These are phyloP conservation scores for Excoecaria agallocha DNA, from an alignment of 345 rosid genomes.

Conservation along the genomic window DNA sequence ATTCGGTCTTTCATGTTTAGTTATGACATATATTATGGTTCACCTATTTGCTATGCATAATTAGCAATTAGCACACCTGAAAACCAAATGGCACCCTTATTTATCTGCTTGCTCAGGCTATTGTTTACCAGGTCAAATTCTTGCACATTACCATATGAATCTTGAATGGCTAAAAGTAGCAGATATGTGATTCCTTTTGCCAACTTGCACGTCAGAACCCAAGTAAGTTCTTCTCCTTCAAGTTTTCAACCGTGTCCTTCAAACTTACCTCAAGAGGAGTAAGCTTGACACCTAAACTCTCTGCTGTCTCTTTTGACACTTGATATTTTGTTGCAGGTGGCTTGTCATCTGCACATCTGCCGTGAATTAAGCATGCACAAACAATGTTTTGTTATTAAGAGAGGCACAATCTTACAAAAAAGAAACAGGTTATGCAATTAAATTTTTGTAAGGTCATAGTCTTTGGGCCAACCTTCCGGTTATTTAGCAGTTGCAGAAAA, in stretches of 20 bases:
- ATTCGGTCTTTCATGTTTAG: not conserved
- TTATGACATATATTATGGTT: not conserved
- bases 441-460: too few relatives aligned
- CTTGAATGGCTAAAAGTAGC: not conserved
- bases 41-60: not conserved
- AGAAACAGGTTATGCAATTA: not conserved
- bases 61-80: not conserved
- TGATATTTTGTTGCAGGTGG: not conserved
- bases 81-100: not conserved
- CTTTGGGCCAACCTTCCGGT: too few relatives aligned
- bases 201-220: not conserved
- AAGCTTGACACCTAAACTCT: slow-evolving; percentile 23
- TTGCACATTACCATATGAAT: not conserved
- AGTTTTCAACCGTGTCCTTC: slow-evolving; percentile 26
- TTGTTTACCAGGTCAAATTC: not conserved
- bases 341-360: slow-evolving; percentile 19
- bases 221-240: slow-evolving; percentile 27
- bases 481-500: too few relatives aligned
- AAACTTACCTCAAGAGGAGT: slow-evolving; percentile 29
- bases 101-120: not conserved
- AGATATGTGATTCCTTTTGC: not conserved
- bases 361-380: not conserved
- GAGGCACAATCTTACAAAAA: not conserved
- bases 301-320: slow-evolving; percentile 19
- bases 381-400: too few relatives aligned